phyloP scores from a whole-genome alignment of 306 rosid species.

The Oxytropis ochrocephala region DNA sequence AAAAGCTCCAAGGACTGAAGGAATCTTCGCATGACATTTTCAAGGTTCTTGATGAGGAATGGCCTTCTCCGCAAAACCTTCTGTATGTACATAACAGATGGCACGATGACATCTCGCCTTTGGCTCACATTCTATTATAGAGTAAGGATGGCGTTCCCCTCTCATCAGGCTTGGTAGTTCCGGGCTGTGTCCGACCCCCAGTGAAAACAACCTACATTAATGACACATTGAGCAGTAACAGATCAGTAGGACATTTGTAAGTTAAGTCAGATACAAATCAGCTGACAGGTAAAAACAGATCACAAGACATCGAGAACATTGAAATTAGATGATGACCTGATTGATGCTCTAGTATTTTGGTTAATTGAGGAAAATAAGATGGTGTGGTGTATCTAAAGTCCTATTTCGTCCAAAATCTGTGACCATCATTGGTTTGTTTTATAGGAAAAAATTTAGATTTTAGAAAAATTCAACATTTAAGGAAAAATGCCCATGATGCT shows the following conservation, averaged over 20 bases:
- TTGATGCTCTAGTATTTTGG: not conserved
- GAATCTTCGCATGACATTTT: constrained; percentile 96
- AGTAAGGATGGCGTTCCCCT: constrained; percentile 97
- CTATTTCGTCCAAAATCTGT: not conserved
- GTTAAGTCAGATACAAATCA: not conserved
- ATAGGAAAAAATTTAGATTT: not conserved
- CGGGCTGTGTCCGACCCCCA: constrained; percentile 99
- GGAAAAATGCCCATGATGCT: not conserved
- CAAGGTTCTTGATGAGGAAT: constrained; percentile 92
- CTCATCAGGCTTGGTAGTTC: constrained; percentile 99
- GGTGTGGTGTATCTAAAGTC: not conserved
- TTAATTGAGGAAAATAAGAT: not conserved
- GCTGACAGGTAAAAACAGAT: not conserved
- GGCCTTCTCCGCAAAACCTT: constrained; percentile 93
- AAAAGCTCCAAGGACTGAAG: constrained; percentile 97
- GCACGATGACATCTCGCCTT: constrained; percentile 76
- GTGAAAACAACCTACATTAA: constrained; percentile 79
- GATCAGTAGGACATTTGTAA: not conserved
- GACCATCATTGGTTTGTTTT: not conserved
- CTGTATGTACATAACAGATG: constrained; percentile 87
- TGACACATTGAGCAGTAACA: not conserved
- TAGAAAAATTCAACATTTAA: not conserved
- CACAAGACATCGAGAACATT: not conserved
- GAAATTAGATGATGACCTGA: not conserved
- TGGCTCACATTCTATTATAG: constrained; percentile 81